Base-by-base conservation (phyloP, 164 flowering plant genomes). In the Cinnamomum micranthum region DNA sequence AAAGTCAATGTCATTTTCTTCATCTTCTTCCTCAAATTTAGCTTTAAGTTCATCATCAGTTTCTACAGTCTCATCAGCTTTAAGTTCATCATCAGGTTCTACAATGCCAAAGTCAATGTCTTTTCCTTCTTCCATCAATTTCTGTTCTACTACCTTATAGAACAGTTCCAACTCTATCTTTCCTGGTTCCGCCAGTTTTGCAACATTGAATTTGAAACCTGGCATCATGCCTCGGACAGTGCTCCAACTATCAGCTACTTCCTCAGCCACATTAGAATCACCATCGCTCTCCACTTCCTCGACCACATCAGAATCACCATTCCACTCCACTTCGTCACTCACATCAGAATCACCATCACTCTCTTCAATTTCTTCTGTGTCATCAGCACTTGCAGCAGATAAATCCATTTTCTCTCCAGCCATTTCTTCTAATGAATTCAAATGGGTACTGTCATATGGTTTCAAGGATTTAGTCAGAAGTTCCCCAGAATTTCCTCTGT, bases 211-310 rank as follows among this genome's bases (percentile, higher is more conserved):
- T 83, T 86, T 87, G 72, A 85, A 90, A 72, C 91, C 95, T 81
- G 99, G 97, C 76, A 91, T 90, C 94, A 90, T 85, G 86, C 92
- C 97, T 33, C 80, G 84, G 77, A 91, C 81, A 59, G 87, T 80
- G 79, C 84, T 88, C 75, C 84, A 88, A 81, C 91, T 87, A 68
- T 86, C 87, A 68, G 89, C 71, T 41, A 84, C 19, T 67, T 85
- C 87, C 50, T 88, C 88, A 70, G 81, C 79, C 67, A 76, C 55
- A 82, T 24, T 22, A 64, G 67, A 22, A 64, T 64, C 67, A 24
- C 25, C 28, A 24, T 64, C 67, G 31, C 67, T 64, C 63, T 59
- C 63, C 22, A 84, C 19, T 67, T 85, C 87, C 50, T 88, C 88
- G 70, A 81, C 79, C 67, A 76, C 59, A 82, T 64, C 67, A 64